Base-by-base conservation (phyloP, 2,329 filamentous ascomycete species). In the Phaeosphaeriaceae sp. region DNA sequence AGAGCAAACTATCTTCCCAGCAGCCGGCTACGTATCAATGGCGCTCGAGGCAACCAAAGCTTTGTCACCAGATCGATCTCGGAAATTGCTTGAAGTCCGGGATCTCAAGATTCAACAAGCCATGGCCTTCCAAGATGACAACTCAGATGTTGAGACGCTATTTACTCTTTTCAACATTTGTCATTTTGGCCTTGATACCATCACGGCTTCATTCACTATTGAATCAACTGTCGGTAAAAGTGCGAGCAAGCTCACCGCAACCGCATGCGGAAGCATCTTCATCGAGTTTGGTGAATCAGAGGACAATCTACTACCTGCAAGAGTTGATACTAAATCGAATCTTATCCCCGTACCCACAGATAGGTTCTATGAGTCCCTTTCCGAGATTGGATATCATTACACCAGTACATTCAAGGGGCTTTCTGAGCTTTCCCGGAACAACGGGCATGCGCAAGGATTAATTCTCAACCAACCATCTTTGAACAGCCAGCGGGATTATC, bases 351-450 rank as follows among this genome's bases (percentile, higher is more conserved):
- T n/a, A n/a, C n/a, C n/a, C n/a, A n/a, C 29, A 7, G 30, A 36
- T 13, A 5, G 6, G 38, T 53, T 57, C 37, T 65, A 63, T 38
- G 23, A 37, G 3, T 42, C 42, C 1, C 30, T 66, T 18, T 17
- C 37, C 3, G 39, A 47, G 1, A 17, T 64, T 2, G 63, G 56
- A 1, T 56, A 57, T 36, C 46, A 53, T n/a, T 66, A 61, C 33
- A 51, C 44, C 8, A 60, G 46, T 3, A 4, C 16, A 13, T 56
- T 50, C 21, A 17, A 26, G 11, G 23, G 7, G 23, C 23, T 11
- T 8, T 4, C 23, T 26, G 11, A 8, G 23, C 23, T 26, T 23
- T 23, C 8, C 5, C 21, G 8, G 21, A 23, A 8, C 5, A 23
- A 23, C 5, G 8, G 4, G 21, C 26, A 16, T 40, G 12, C 8